Conservation (phyloP, 371 early-diverging fungal genomes). For the Batkoa obscura region DNA sequence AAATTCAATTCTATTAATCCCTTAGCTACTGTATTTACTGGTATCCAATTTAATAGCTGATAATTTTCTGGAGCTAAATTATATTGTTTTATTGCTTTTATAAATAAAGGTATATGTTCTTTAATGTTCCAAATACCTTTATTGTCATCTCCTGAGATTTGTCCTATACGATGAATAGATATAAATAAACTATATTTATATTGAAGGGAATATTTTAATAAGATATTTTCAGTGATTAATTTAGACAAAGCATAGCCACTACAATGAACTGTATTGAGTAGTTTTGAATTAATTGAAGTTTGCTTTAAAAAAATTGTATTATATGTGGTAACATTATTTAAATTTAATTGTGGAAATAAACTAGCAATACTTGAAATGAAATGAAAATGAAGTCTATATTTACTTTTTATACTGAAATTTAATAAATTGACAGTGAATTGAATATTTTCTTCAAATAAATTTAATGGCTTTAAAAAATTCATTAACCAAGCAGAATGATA, state of each 20-base stretch:
- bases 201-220: slow-evolving; percentile 12
- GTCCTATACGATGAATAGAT: slow-evolving; percentile 17
- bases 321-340: background rate
- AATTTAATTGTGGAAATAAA: background rate
- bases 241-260: slow-evolving; percentile 24
- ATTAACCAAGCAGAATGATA: slow-evolving; percentile 6
- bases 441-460: background rate
- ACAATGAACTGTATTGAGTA: slow-evolving; percentile 8
- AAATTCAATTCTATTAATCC: background rate
- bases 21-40: slow-evolving; percentile 1
- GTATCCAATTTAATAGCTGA: background rate
- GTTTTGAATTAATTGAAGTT: background rate
- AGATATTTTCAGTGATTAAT: slow-evolving; percentile 17
- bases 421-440: background rate
- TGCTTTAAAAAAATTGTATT: background rate
- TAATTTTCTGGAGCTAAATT: background rate
- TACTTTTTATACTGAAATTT: background rate
- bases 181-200: slow-evolving; percentile 15
- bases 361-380: background rate
- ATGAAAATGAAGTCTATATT: background rate
- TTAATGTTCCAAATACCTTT: slow-evolving; percentile 21
- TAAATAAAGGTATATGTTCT: slow-evolving; percentile 17
- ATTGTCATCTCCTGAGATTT: slow-evolving; percentile 17
- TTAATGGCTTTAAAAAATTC: slow-evolving; percentile 1
- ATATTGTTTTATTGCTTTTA: background rate